These are phyloP conservation scores for Monosporascus sp. DNA, from an alignment of 2,329 filamentous ascomycete genomes.

Conservation along the genomic window DNA sequence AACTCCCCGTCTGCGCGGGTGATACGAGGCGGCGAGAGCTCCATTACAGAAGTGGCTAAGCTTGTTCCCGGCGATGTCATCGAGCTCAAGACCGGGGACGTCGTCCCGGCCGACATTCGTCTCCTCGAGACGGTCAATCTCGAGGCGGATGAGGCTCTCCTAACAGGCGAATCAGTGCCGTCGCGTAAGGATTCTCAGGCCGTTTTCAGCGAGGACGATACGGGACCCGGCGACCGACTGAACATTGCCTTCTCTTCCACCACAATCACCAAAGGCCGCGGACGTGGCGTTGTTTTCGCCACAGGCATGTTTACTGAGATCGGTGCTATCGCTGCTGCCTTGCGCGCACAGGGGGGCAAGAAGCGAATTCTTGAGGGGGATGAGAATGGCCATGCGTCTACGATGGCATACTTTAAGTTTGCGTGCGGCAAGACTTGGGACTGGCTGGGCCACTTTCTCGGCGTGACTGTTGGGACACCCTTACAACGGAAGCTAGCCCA, in stretches of 20 bases:
- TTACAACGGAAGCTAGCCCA: slow-evolving; percentile 81
- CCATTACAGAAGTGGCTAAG: slow-evolving; percentile 47
- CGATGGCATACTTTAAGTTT: slow-evolving; percentile 33
- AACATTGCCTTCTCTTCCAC: slow-evolving; percentile 70
- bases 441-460: slow-evolving; percentile 47
- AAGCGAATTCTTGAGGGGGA: slow-evolving; percentile 32
- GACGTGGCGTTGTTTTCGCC: slow-evolving; percentile 61
- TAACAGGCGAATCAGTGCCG: slow-evolving; percentile 69
- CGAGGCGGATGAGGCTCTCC: slow-evolving; percentile 68
- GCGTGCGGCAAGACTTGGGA: slow-evolving; percentile 35
- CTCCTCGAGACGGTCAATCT: slow-evolving; percentile 64
- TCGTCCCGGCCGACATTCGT: slow-evolving; percentile 64
- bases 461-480: slow-evolving; percentile 65
- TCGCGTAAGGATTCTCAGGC: slow-evolving; percentile 58
- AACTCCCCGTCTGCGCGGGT: slow-evolving; percentile 56
- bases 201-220: slow-evolving; percentile 45
- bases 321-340: slow-evolving; percentile 68
- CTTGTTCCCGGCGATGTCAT: slow-evolving; percentile 65
- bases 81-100: slow-evolving; percentile 57
- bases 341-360: slow-evolving; percentile 33
- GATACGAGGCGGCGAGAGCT: slow-evolving; percentile 45
- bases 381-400: slow-evolving; percentile 44
- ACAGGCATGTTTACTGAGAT: slow-evolving; percentile 74
- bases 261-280: slow-evolving; percentile 66
- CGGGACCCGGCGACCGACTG: slow-evolving; percentile 62